phyloP scores from a whole-genome alignment of 345 rosid species.

The Brassica rapa region DNA sequence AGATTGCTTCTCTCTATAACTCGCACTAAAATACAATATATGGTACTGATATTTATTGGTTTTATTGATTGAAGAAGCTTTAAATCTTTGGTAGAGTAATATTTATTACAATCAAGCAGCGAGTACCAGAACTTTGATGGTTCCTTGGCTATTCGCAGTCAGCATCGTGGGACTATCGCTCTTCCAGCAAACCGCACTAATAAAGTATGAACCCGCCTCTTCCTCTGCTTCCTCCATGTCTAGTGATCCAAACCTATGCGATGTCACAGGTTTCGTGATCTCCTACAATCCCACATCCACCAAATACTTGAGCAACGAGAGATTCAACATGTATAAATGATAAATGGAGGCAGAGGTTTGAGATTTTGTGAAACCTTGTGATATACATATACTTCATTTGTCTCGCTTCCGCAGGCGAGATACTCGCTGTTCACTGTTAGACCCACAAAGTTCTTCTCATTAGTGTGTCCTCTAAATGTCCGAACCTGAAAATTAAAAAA shows the following conservation, averaged over 20 bases:
- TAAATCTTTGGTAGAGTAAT: not conserved
- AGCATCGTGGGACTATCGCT: conserved; percentile 93
- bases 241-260: conserved; percentile 87
- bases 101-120: conserved; percentile 55
- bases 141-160: conserved; percentile 98
- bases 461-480: conserved; percentile 85
- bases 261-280: conserved; percentile 76
- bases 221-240: conserved; percentile 89
- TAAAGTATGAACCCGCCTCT: conserved; percentile 84
- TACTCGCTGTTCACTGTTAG: conserved; percentile 82
- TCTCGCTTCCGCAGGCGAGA: conserved; percentile 95
- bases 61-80: conserved; percentile 25
- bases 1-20: conserved; percentile 25
- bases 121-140: conserved; percentile 87
- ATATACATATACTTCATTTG: conserved; percentile 92
- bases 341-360: conserved; percentile 7
- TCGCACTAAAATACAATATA: conserved; percentile 26
- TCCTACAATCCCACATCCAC: conserved; percentile 53
- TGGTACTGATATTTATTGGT: not conserved
- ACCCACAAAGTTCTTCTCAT: conserved; percentile 97
- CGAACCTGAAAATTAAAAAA: conserved; percentile 87
- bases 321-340: not conserved
- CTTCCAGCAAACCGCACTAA: conserved; percentile 99
- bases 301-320: conserved; percentile 7
- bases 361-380: conserved; percentile 66